These are phyloP conservation scores for Mediolabrus comicus DNA, from an alignment of 108 stramenopile genomes.

Conservation along the genomic window DNA sequence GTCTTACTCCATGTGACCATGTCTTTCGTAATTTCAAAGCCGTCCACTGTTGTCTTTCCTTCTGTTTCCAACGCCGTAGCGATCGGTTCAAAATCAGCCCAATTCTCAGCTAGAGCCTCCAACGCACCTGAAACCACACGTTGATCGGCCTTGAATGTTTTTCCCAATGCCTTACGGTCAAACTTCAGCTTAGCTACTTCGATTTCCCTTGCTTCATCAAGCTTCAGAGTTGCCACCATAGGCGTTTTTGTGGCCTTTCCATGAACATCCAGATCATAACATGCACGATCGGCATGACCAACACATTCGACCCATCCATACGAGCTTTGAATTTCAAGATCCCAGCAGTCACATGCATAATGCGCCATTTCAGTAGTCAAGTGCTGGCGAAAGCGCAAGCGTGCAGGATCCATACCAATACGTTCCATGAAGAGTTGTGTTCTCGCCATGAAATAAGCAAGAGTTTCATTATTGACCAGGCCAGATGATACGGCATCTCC, in stretches of 20 bases:
- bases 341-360: slow-evolving; percentile 99
- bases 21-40: slow-evolving; percentile 88
- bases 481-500: slow-evolving; percentile 95
- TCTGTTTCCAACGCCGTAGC: slow-evolving; percentile 84
- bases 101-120: slow-evolving; percentile 89
- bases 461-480: slow-evolving; percentile 97
- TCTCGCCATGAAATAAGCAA: slow-evolving; percentile 99
- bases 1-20: slow-evolving; percentile 90
- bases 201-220: slow-evolving; percentile 81
- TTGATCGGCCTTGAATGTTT: slow-evolving; percentile 91
- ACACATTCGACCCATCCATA: slow-evolving; percentile 99
- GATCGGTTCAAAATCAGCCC: slow-evolving; percentile 90
- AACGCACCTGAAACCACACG: slow-evolving; percentile 89
- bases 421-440: slow-evolving; percentile 97
- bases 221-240: slow-evolving; percentile 89
- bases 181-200: slow-evolving; percentile 88
- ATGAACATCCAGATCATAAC: slow-evolving; percentile 98
- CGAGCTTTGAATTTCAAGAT: slow-evolving; percentile 96
- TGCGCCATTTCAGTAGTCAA: slow-evolving; percentile 99
- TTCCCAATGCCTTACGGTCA: slow-evolving; percentile 88
- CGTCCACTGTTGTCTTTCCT: slow-evolving; percentile 86
- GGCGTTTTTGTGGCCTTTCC: slow-evolving; percentile 93
- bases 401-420: slow-evolving; percentile 94
- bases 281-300: slow-evolving; percentile 99
- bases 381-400: slow-evolving; percentile 98